A percentile compares a stretch with the other conserved stretches of the same genome.
phyloP scores from a whole-genome alignment of 495 filamentous ascomycete species.

The Penicillium turbatum region DNA sequence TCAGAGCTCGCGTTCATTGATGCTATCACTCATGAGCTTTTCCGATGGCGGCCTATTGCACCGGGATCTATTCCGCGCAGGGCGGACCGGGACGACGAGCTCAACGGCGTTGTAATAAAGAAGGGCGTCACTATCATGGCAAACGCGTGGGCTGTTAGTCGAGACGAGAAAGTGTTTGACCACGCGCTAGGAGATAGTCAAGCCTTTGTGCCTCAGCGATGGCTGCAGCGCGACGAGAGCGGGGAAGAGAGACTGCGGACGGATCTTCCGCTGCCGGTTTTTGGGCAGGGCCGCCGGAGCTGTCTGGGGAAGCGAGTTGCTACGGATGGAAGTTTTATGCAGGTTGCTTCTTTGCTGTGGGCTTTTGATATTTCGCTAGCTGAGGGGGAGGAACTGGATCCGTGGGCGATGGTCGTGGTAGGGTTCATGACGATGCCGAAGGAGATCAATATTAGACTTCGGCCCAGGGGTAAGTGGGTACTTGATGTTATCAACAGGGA shows the following conservation, averaged over 20 bases:
- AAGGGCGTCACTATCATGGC: conserved; percentile 51
- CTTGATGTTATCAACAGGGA: conserved; percentile 13
- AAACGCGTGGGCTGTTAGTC: conserved; percentile 47
- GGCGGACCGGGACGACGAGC: conserved; percentile 47
- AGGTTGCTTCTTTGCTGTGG: conserved; percentile 27
- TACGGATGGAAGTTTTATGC: conserved; percentile 26
- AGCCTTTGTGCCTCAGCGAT: conserved; percentile 27
- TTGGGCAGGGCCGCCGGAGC: conserved; percentile 29
- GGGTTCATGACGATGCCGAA: conserved; percentile 29
- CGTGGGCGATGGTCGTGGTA: conserved; percentile 27
- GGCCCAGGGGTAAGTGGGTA: conserved; percentile 22
- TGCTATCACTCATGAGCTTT: conserved; percentile 30
- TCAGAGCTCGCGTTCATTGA: conserved; percentile 28
- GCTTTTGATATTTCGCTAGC: conserved; percentile 26
- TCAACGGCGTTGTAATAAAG: conserved; percentile 46
- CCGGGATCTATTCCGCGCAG: conserved; percentile 46
- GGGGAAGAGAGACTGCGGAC: conserved; percentile 13
- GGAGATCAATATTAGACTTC: conserved; percentile 19
- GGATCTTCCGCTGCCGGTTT: conserved; percentile 29
- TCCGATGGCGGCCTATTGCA: conserved; percentile 35
- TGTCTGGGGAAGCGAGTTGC: conserved; percentile 32
- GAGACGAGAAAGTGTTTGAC: conserved; percentile 24
- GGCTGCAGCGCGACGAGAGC: conserved; percentile 11
- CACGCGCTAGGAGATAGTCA: conserved; percentile 14
- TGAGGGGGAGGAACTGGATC: conserved; percentile 25